These are phyloP conservation scores for Xylaria sp. DNA, from an alignment of 2,329 filamentous ascomycete species.

Conservation along the genomic window DNA sequence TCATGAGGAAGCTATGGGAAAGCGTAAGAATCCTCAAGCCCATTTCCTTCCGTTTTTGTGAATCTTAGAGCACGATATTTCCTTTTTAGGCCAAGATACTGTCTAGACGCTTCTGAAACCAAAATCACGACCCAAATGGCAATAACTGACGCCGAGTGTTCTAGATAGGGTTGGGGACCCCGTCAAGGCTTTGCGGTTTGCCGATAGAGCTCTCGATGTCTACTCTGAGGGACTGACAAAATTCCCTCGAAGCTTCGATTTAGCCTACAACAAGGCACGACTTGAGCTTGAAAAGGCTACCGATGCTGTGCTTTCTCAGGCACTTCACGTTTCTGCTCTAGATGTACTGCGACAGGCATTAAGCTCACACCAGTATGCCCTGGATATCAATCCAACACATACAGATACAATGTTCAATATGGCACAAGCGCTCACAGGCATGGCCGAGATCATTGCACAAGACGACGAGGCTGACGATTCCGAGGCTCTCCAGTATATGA, in stretches of 20 bases:
- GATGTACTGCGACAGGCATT: conserved; percentile 70
- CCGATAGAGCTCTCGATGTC: conserved; percentile 70
- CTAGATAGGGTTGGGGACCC: conserved; percentile 72
- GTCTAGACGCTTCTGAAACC: too few relatives aligned
- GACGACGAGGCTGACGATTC: conserved; percentile 57
- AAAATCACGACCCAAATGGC: too few relatives aligned
- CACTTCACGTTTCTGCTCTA: conserved; percentile 63
- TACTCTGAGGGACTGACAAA: conserved; percentile 72
- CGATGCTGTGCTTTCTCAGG: conserved; percentile 68
- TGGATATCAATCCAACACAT: conserved; percentile 69
- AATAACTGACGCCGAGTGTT: too few relatives aligned
- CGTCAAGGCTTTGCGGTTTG: conserved; percentile 66
- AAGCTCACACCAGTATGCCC: conserved; percentile 70
- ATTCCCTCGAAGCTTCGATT: conserved; percentile 72
- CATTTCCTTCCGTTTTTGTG: too few relatives aligned
- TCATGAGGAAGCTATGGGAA: conserved; percentile 76
- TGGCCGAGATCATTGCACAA: conserved; percentile 69
- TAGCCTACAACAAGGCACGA: conserved; percentile 80
- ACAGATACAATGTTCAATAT: conserved; percentile 77
- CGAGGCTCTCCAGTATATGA: conserved; percentile 53
- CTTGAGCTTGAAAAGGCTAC: conserved; percentile 76
- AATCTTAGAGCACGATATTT: too few relatives aligned
- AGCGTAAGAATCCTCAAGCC: conserved; percentile 54
- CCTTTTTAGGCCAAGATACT: too few relatives aligned
- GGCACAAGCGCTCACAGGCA: conserved; percentile 72